Base-by-base conservation (phyloP, 352 stramenopile species). In the Globisporangium middletonii region DNA sequence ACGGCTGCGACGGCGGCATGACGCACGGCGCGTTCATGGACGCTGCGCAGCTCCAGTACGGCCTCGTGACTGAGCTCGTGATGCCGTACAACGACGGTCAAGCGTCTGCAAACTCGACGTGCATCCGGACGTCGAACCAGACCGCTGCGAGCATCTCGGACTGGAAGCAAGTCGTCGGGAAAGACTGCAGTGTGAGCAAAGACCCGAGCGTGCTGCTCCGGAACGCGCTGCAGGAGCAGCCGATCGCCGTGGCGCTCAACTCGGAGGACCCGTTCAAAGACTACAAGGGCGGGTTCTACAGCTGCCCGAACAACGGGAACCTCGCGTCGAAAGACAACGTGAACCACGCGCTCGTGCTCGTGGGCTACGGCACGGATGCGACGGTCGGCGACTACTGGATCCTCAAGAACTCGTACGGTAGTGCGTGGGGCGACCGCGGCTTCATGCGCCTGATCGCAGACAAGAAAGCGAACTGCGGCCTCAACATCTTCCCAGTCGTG, bases 1-100 rank as follows among this genome's bases (percentile, higher is more conserved):
- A 88, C 26, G 79, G 78, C n/a, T 92, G 82, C 30, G 77, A 89
- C 41, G 82, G 82, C 57, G 82, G 82, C 26, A 92, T 92, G 82
- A 92, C 82, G 15, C 82, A 92, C 57, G 81, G 81, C 12, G 82
- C 82, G 26, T 88, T 92, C 57, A 80, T 84, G 46, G 82, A 92
- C 45, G 79, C 82, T 0, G 79, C 77, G 4, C 69, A 83, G 62
- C 74, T 78, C 27, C 55, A 70, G 13, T 82, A 77, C 62, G 73
- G 78, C n/a, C 75, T 92, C 2, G 59, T 89, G 33, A 82, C 79
- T 26, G 77, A 85, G 48, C 72, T 92, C 35, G 72, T 73, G 38
- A 84, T 89, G 77, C 82, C 82, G 9, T 92, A 92, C 65, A 67
- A 79, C 37, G 59, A 65, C 46, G 43, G 44, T 2, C 38, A 50